Percentiles rank a stretch among this genome's conserved stretches.
These are phyloP conservation scores for Nicotiana undulata DNA, from an alignment of 257 asterid species.

Conservation along the genomic window DNA sequence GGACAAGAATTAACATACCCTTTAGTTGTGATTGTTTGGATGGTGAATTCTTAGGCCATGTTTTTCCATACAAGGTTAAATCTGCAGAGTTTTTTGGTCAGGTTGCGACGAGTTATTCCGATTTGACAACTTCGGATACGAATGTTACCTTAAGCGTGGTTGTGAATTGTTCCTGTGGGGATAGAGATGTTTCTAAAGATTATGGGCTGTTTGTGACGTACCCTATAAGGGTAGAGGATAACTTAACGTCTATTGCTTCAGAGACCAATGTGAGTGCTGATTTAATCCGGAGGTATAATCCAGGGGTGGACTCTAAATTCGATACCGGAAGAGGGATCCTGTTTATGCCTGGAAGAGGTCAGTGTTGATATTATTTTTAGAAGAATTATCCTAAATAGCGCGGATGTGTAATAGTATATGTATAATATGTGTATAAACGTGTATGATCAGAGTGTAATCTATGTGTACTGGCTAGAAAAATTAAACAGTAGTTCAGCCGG, in stretches of 20 bases:
- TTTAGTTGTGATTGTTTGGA: slow-evolving; percentile 58
- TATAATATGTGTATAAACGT: too few species aligned
- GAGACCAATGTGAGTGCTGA: slow-evolving; percentile 39
- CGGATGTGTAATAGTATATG: too few species aligned
- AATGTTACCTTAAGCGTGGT: slow-evolving; percentile 37
- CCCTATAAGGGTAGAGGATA: slow-evolving; percentile 55
- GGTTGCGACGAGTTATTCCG: slow-evolving; percentile 43
- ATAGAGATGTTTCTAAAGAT: slow-evolving; percentile 29
- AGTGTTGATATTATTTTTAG: slow-evolving; percentile 1
- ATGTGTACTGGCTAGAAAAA: too few species aligned
- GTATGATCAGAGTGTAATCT: too few species aligned
- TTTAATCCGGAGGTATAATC: slow-evolving; percentile 49
- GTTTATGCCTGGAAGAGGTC: slow-evolving; percentile 76
- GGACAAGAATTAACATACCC: slow-evolving; percentile 43
- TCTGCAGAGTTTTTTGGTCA: slow-evolving; percentile 28
- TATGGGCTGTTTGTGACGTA: slow-evolving; percentile 78
- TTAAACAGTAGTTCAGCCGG: too few species aligned
- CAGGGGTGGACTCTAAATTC: slow-evolving; percentile 28
- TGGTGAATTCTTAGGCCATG: slow-evolving; percentile 45
- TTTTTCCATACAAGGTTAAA: slow-evolving; percentile 25
- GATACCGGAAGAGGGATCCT: slow-evolving; percentile 43
- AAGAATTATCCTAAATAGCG: too few species aligned
- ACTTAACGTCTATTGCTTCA: slow-evolving; percentile 38
- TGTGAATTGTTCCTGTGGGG: slow-evolving; percentile 87
- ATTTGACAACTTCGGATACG: slow-evolving; percentile 43